A percentile compares a stretch with the other conserved stretches of the same genome.
These are phyloP conservation scores for Penicillium janthinellum DNA, from an alignment of 2,329 filamentous ascomycete species.

Conservation along the genomic window DNA sequence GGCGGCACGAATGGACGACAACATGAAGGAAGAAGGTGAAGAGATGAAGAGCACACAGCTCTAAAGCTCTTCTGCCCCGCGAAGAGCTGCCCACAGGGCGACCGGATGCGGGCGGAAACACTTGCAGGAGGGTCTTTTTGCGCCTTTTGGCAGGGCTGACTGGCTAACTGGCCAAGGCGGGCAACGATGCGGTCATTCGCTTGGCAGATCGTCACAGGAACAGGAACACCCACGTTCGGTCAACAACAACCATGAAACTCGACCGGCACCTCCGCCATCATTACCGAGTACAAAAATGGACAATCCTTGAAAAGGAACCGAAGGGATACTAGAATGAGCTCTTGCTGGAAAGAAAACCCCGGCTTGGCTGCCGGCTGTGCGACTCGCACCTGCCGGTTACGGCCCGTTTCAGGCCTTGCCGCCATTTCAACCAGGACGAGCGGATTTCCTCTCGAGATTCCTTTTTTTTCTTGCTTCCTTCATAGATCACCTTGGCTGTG, in stretches of 20 bases:
- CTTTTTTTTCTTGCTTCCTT: not conserved
- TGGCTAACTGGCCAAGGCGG: not conserved
- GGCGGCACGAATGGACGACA: conserved; percentile 23
- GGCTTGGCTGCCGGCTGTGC: not conserved
- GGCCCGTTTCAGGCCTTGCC: conserved; percentile 24
- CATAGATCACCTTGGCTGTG: not conserved
- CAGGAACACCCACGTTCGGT: not conserved
- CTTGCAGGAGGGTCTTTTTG: not conserved
- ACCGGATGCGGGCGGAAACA: conserved; percentile 21
- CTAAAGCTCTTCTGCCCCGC: not conserved
- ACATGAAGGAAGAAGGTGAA: conserved; percentile 20
- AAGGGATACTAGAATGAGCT: not conserved
- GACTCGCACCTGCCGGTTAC: conserved; percentile 20
- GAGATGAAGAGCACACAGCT: not conserved
- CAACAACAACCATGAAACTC: too few species aligned
- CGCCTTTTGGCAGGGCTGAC: not conserved
- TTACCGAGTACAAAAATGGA: not conserved
- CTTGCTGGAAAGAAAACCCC: not conserved
- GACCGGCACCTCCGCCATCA: not conserved
- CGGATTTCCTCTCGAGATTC: not conserved
- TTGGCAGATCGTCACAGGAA: not conserved
- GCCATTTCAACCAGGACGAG: not conserved
- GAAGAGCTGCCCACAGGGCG: not conserved
- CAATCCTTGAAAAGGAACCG: not conserved
- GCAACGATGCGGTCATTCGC: not conserved